Percentiles rank a stretch among this genome's conserved stretches.
These are phyloP conservation scores for Suhomyces sp. DNA, from an alignment of 805 yeast species.

Conservation along the genomic window DNA sequence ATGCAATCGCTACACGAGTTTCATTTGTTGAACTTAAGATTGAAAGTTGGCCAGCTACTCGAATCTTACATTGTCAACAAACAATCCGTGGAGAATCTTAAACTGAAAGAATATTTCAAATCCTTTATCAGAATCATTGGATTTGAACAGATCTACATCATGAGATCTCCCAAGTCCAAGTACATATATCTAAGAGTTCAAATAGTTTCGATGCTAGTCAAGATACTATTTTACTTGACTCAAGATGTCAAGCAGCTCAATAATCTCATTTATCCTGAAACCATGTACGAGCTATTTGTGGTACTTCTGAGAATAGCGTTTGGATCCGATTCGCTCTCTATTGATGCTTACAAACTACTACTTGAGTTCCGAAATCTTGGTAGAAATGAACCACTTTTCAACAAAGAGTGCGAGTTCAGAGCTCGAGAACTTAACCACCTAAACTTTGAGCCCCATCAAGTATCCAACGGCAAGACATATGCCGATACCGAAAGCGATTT, in stretches of 20 bases:
- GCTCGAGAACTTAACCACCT: slow-evolving; percentile 37
- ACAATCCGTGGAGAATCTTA: slow-evolving; percentile 23
- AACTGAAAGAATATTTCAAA: slow-evolving; percentile 37
- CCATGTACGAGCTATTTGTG: slow-evolving; percentile 46
- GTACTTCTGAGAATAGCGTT: slow-evolving; percentile 53
- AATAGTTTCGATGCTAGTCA: slow-evolving; percentile 40
- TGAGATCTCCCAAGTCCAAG: slow-evolving; percentile 44
- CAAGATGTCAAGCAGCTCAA: slow-evolving; percentile 28
- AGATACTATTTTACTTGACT: slow-evolving; percentile 37
- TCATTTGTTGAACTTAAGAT: slow-evolving; percentile 42
- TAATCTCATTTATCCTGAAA: slow-evolving; percentile 37
- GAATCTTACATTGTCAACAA: slow-evolving; percentile 42
- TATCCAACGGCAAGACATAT: slow-evolving; percentile 15
- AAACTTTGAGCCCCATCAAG: slow-evolving; percentile 2
- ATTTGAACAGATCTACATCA: slow-evolving; percentile 46
- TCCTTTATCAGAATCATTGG: slow-evolving; percentile 43
- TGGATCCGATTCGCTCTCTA: slow-evolving; percentile 41
- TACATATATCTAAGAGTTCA: slow-evolving; percentile 34
- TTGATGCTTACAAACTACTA: slow-evolving; percentile 36
- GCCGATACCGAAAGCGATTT: slow-evolving; percentile 41
- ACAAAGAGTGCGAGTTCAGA: slow-evolving; percentile 42
- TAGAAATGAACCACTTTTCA: slow-evolving; percentile 36
- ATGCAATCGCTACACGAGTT: slow-evolving; percentile 38
- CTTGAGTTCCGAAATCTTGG: slow-evolving; percentile 30
- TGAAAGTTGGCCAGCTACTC: slow-evolving; percentile 46